A percentile compares a stretch with the other conserved stretches of the same genome.
Evolutionary conservation across 1,284 basidiomycete species (phyloP).

Genomic region (Fomitopsis palustris): DNA sequence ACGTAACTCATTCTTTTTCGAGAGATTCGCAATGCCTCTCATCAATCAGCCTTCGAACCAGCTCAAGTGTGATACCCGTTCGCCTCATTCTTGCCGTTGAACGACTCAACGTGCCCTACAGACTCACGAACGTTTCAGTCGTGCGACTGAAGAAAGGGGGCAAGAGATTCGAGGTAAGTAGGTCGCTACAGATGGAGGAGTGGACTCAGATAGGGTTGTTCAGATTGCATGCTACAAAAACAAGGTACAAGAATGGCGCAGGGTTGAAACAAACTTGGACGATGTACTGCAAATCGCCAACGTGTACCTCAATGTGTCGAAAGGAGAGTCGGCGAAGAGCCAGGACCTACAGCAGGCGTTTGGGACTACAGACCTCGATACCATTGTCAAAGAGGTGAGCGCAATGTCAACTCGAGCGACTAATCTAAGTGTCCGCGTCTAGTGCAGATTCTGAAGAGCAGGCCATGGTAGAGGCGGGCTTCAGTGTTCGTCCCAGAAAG

Average conservation of each 20-base stretch:
- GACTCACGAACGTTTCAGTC: constrained; percentile 94
- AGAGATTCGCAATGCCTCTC: constrained; percentile 43
- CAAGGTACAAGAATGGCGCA: constrained; percentile 96
- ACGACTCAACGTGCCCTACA: constrained; percentile 29
- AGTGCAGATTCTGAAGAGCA: constrained; percentile 92
- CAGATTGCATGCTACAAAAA: constrained; percentile 99
- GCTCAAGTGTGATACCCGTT: constrained; percentile 60
- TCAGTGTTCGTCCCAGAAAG: constrained; percentile 86
- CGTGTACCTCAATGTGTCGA: constrained; percentile 95
- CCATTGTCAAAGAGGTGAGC: constrained; percentile 81
- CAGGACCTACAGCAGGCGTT: constrained; percentile 93
- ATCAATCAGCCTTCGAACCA: constrained; percentile 79
- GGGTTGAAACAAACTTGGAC: constrained; percentile 91
- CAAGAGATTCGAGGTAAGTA: constrained; percentile 93
- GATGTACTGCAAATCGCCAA: constrained; percentile 97
- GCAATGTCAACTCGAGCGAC: not conserved
- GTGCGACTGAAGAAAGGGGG: constrained; percentile 96
- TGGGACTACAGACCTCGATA: constrained; percentile 68
- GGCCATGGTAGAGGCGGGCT: constrained; percentile 93
- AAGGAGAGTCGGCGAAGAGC: constrained; percentile 89
- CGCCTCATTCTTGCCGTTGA: constrained; percentile 10
- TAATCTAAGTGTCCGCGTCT: not conserved
- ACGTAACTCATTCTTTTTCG: not conserved
- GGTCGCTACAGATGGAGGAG: no score
- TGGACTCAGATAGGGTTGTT: constrained; percentile 40